Conservation (phyloP, 2,329 filamentous ascomycete genomes). For the Chrysoporthe puriensis region DNA sequence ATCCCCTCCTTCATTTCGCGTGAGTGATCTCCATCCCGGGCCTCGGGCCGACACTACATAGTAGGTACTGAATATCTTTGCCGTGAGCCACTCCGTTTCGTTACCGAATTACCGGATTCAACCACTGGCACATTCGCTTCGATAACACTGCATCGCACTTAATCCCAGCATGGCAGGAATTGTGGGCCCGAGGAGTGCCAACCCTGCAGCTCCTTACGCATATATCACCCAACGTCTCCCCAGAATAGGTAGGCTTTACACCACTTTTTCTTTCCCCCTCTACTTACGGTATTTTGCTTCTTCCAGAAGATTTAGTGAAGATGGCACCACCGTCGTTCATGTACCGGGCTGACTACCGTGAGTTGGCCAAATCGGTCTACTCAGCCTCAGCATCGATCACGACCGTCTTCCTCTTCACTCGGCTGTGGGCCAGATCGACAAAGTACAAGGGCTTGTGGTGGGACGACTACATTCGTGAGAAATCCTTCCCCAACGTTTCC, state of each 20-base stretch:
- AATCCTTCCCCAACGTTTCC: too few species aligned
- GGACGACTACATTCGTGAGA: conserved; percentile 24
- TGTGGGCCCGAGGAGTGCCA: neutral
- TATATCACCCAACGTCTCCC: neutral
- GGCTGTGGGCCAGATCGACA: conserved; percentile 21
- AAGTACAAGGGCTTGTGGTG: conserved; percentile 21
- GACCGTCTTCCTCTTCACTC: conserved; percentile 23
- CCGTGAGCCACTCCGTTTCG: neutral
- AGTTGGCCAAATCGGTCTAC: conserved; percentile 25
- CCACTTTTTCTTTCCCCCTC: neutral
- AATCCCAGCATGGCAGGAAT: neutral
- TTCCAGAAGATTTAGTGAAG: neutral
- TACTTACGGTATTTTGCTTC: neutral
- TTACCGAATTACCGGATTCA: neutral
- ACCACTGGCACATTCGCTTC: neutral
- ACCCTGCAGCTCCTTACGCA: neutral
- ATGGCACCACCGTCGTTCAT: conserved; percentile 13
- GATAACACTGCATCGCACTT: neutral
- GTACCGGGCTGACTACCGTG: conserved; percentile 17
- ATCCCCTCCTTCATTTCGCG: neutral
- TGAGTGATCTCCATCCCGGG: neutral
- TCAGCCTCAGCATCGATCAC: conserved; percentile 17
- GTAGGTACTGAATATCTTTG: neutral
- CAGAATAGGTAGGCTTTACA: neutral
- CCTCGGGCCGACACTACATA: neutral